Evolutionary conservation across 108 stramenopile genomes (phyloP).

Genomic region (Cyclotella choctawhatcheeana): DNA sequence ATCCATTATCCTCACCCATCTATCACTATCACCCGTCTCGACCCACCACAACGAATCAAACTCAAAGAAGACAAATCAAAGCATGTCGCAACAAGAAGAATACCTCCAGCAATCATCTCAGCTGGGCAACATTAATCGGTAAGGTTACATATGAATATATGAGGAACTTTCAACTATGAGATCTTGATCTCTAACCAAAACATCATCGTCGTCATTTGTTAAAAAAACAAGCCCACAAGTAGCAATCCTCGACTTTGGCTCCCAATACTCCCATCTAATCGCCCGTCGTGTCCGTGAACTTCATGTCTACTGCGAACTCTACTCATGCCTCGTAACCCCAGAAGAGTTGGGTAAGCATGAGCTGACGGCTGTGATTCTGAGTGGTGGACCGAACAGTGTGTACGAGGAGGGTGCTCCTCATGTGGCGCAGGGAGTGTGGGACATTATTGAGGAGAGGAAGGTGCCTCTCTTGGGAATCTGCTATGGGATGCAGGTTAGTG

Average conservation of each 20-base stretch:
- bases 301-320: conserved; percentile 97
- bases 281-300: conserved; percentile 97
- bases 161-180: background rate
- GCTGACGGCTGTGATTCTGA: conserved; percentile 91
- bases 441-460: conserved; percentile 80
- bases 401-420: conserved; percentile 97
- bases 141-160: conserved; percentile 11
- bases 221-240: conserved; percentile 78
- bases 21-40: too few relatives aligned
- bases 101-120: conserved; percentile 76
- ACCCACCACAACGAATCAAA: too few relatives aligned
- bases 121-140: conserved; percentile 76
- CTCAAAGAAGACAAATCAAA: too few relatives aligned
- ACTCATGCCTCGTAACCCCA: conserved; percentile 91
- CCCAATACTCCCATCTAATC: conserved; percentile 98
- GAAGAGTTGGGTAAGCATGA: conserved; percentile 82
- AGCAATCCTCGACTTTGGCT: conserved; percentile 98
- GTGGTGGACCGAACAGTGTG: conserved; percentile 93
- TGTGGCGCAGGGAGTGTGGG: conserved; percentile 92
- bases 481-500: conserved; percentile 93
- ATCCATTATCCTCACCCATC: too few relatives aligned
- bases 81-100: conserved; percentile 30
- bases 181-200: too few relatives aligned
- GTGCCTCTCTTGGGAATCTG: conserved; percentile 97
- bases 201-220: too few relatives aligned